Evolutionary conservation across 345 rosid genomes (phyloP).

Genomic region (Iberis pinnata): DNA sequence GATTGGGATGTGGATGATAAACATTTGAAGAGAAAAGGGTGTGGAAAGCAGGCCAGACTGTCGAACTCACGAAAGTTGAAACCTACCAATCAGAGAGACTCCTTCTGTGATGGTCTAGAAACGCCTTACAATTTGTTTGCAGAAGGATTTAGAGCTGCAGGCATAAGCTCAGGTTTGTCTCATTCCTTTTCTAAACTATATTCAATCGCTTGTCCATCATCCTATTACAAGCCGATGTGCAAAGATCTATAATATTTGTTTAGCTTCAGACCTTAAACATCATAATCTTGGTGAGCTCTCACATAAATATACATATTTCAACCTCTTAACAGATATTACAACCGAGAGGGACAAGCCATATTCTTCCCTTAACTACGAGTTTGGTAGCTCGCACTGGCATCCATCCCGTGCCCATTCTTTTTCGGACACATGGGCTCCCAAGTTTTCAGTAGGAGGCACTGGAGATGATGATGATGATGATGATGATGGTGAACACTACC

Average conservation of each 20-base stretch:
- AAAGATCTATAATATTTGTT: neutral
- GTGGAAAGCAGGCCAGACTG: constrained; percentile 23
- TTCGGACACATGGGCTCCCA: constrained; percentile 28
- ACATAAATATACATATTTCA: constrained; percentile 16
- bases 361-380: constrained; percentile 21
- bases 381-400: constrained; percentile 17
- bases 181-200: constrained; percentile 11
- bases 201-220: constrained; percentile 18
- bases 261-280: constrained; percentile 22
- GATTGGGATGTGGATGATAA: constrained; percentile 25
- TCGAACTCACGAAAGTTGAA: constrained; percentile 32
- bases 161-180: constrained; percentile 29
- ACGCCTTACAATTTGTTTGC: constrained; percentile 25
- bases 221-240: constrained; percentile 17
- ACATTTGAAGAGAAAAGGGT: constrained; percentile 20
- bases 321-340: constrained; percentile 34
- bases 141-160: constrained; percentile 34
- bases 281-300: constrained; percentile 17
- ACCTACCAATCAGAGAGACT: constrained; percentile 22
- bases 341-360: constrained; percentile 28
- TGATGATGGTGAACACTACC: constrained; percentile 22
- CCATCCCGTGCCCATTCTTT: constrained; percentile 30
- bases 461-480: constrained; percentile 26
- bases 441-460: constrained; percentile 35
- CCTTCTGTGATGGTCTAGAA: constrained; percentile 28